Base-by-base conservation (phyloP, 306 rosid species). In the Acacia melanoxylon region DNA sequence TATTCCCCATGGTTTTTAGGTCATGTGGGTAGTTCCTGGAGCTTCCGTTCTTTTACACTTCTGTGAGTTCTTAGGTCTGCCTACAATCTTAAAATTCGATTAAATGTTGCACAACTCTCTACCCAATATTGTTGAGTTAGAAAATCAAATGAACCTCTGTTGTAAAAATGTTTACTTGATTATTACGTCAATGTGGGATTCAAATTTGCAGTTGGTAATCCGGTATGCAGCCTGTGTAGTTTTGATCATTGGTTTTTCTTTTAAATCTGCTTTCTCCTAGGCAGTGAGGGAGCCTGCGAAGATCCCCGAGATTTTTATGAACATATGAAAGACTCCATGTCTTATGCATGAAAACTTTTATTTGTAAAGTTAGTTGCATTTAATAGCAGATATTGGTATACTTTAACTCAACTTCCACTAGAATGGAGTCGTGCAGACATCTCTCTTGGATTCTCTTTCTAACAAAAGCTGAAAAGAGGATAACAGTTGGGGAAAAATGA, bases 1-100 rank as follows among this genome's bases (percentile, higher is more conserved):
- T 24, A 4, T 61, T 24, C 33, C 16, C 62, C 70, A 41, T 82
- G 56, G 73, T 68, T 79, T 82, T 62, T 27, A 11, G 68, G 78
- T 78, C 46, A 75, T 86, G 81, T 79, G 15, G 70, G 72, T 74
- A 80, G 73, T 72, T 80, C 66, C 77, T 78, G 75, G 75, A 65
- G 85, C 77, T 83, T 75, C 56, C 79, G 40, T 78, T 87, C 83
- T 73, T 86, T 79, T 58, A 58, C 81, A 68, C 65, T 48, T 62
- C 67, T 75, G 52, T 79, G 84, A 79, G 84, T 81, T 81, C 59
- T 59, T n/a, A 72, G 86, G 45, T 78, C 42, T 70, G 80, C 37
- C 81, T 83, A 75, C 79, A 72, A 66, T 80, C 82, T 42, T 65
- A 74, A 83, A 81, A 62, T 68, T 35, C 68, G 72, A 27, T 48